Evolutionary conservation across 768 basidiomycete genomes (phyloP).

Genomic region (Phaeotremella skinneri): DNA sequence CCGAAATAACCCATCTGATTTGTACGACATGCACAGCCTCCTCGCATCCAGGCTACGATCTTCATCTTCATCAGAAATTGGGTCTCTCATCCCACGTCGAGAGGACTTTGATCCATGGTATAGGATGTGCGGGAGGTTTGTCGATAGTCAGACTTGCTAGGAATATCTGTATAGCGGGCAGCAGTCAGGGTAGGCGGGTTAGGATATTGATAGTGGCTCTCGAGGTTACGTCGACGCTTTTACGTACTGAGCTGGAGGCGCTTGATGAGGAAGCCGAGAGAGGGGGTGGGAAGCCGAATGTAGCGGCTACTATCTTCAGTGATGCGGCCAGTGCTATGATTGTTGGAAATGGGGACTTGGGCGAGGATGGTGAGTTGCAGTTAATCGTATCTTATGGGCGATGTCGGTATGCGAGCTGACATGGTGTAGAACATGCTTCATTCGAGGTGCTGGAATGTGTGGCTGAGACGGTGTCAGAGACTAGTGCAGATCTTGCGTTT

Average conservation of each 20-base stretch:
- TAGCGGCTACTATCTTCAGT: slow-evolving; percentile 26
- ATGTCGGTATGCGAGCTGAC: not conserved
- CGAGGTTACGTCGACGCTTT: slow-evolving; percentile 24
- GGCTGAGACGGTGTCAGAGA: slow-evolving; percentile 25
- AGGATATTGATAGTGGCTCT: slow-evolving; percentile 25
- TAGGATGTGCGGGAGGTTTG: slow-evolving; percentile 30
- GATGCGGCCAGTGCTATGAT: slow-evolving; percentile 33
- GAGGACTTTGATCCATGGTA: slow-evolving; percentile 25
- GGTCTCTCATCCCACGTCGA: slow-evolving; percentile 14
- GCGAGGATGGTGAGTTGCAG: slow-evolving; percentile 11
- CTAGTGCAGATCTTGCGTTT: slow-evolving; percentile 24
- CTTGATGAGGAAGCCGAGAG: not conserved
- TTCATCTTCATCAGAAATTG: slow-evolving; percentile 18
- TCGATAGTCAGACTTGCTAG: slow-evolving; percentile 22
- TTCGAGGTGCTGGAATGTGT: slow-evolving; percentile 24
- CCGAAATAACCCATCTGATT: slow-evolving; percentile 25
- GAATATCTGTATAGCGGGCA: not conserved
- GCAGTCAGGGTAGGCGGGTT: not conserved
- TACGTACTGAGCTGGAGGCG: slow-evolving; percentile 21
- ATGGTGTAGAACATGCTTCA: slow-evolving; percentile 13
- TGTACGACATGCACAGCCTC: slow-evolving; percentile 8
- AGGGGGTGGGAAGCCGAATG: slow-evolving; percentile 14
- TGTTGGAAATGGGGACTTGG: slow-evolving; percentile 20
- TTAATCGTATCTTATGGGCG: not conserved
- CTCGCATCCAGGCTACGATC: slow-evolving; percentile 19